Evolutionary conservation across 768 basidiomycete genomes (phyloP).

Genomic region (Austroboletus eburneus): DNA sequence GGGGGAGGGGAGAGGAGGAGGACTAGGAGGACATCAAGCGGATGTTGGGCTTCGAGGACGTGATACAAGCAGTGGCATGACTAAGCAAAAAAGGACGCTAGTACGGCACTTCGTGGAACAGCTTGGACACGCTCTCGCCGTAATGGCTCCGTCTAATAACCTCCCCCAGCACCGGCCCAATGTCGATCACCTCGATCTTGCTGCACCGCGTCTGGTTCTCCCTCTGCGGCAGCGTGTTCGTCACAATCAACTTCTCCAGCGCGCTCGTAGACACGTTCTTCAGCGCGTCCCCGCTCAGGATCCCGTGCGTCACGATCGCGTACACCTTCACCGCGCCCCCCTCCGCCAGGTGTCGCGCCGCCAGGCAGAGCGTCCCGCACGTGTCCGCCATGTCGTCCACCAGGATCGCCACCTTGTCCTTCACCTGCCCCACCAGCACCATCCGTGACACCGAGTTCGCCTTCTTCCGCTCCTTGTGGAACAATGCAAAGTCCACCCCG

Average conservation of each 20-base stretch:
- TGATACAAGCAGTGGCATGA: conserved; percentile 8
- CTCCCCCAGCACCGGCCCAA: conserved; percentile 93
- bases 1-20: conserved; percentile 4
- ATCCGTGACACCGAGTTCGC: conserved; percentile 93
- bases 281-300: conserved; percentile 87
- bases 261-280: conserved; percentile 64
- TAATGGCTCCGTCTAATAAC: conserved; percentile 95
- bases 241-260: conserved; percentile 93
- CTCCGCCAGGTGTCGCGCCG: conserved; percentile 83
- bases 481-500: conserved; percentile 95
- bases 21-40: conserved; percentile 19
- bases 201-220: conserved; percentile 65
- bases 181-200: conserved; percentile 92
- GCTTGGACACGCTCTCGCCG: conserved; percentile 88
- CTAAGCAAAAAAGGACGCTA: conserved; percentile 33
- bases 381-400: conserved; percentile 99
- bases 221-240: conserved; percentile 93
- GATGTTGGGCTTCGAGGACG: neutral
- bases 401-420: conserved; percentile 88
- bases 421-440: conserved; percentile 93
- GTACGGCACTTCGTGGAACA: conserved; percentile 88
- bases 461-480: conserved; percentile 99
- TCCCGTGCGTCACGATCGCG: conserved; percentile 95
- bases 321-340: conserved; percentile 83
- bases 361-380: conserved; percentile 90